Evolutionary conservation across 139 green algal species (phyloP), one percentile per base, ranked within the genome.

Genomic region (Chlamydomonas schloesseri): DNA sequence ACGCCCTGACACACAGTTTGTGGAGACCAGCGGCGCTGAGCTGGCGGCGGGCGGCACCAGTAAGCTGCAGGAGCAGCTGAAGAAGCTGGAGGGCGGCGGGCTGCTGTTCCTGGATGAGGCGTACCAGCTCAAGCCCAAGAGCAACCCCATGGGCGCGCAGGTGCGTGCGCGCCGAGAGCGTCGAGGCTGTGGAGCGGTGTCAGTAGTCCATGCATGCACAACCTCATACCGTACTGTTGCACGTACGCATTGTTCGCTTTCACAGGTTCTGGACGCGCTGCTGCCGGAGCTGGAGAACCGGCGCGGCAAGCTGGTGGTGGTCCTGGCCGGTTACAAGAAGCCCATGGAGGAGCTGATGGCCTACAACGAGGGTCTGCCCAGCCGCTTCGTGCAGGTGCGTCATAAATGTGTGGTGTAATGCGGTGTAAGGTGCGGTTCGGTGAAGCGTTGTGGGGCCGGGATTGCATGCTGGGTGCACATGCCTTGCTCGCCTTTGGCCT

Each of bases 101-200:
- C 83, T 94, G 64, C 83, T 94, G 79, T 92, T 94, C 73, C 21
- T 94, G 14, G 91, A 94, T 36, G 91, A 94, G 87, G 90, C 88
- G 5, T 92, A 92, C 80, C 91, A 94, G 87, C 86, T 94, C 34
- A 90, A 91, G 34, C 90, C 90, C 28, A 90, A 90, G 70, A 93
- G 71, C 24, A 91, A 93, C 82, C 88, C 85, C 14, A 73, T 81
- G 77, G 90, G 88, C 13, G 87, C 86, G 15, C 87, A 90, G 87
- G 90, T 90, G 74, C 1, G 79, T 6, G 55, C n/a, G n/a, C n/a
- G n/a, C n/a, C n/a, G n/a, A n/a, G 11, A 60, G 31, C 13, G 72
- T 14, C 10, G 46, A 37, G 18, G 53, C 15, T 18, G 15, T 23
- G 53, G 53, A 60, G 53, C 15, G 53, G 18, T 14, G 53, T n/a